A percentile compares a stretch with the other conserved stretches of the same genome.
These are phyloP conservation scores for Colletotrichum cereale DNA, from an alignment of 2,329 filamentous ascomycete genomes.

Conservation along the genomic window DNA sequence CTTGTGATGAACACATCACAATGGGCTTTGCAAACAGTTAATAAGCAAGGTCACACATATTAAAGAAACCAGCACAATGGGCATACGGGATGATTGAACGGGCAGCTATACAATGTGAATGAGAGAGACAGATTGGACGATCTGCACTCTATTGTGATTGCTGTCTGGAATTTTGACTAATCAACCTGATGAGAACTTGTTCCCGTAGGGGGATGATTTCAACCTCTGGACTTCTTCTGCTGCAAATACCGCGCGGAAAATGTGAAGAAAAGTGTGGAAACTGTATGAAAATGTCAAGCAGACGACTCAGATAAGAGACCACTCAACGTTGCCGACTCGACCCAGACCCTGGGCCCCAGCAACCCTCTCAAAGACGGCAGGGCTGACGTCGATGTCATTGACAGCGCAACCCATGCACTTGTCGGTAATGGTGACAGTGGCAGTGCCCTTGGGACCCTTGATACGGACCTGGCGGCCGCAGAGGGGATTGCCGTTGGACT, in stretches of 20 bases:
- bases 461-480: slow-evolving; percentile 22
- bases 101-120: neutral
- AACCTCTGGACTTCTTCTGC: too few species aligned
- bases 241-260: neutral
- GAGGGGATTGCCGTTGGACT: slow-evolving; percentile 37
- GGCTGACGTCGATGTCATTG: slow-evolving; percentile 30
- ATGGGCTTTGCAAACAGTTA: neutral
- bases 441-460: slow-evolving; percentile 8
- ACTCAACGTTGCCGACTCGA: slow-evolving; percentile 11
- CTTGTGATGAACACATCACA: accelerated
- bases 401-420: slow-evolving; percentile 36
- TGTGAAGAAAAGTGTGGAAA: neutral
- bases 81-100: neutral
- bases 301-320: slow-evolving; percentile 10
- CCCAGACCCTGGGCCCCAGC: slow-evolving; percentile 24
- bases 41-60: neutral
- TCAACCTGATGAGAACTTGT: neutral
- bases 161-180: neutral
- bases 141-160: neutral
- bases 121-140: neutral
- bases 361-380: slow-evolving; percentile 22
- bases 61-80: neutral
- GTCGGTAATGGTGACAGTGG: slow-evolving; percentile 24
- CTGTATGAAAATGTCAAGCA: neutral
- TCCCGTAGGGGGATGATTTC: too few species aligned